A percentile compares a stretch with the other conserved stretches of the same genome.
Evolutionary conservation across 441 rosid species (phyloP).

Genomic region (Erodium moschatum): DNA sequence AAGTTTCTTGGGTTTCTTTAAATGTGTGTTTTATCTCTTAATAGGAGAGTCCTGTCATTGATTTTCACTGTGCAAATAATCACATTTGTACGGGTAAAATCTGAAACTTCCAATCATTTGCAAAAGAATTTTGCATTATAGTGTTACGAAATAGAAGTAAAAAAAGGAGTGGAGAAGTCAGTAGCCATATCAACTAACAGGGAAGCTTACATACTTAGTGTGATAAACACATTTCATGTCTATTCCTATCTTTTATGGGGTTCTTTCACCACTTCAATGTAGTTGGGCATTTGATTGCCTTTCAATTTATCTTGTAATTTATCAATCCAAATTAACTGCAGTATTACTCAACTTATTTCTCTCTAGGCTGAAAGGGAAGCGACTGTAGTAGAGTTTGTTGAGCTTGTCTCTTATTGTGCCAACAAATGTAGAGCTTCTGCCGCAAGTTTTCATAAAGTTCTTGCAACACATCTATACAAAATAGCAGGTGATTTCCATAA

Average conservation of each 20-base stretch:
- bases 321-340: slow-evolving; percentile 4
- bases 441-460: slow-evolving; percentile 28
- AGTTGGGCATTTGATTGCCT: not conserved
- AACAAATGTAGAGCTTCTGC: slow-evolving; percentile 44
- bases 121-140: not conserved
- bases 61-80: not conserved
- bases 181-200: not conserved
- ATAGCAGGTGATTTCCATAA: slow-evolving; percentile 36
- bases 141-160: not conserved
- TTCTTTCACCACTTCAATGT: not conserved
- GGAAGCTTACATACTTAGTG: not conserved
- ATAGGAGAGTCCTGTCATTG: not conserved
- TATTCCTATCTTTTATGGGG: not conserved
- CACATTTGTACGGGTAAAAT: not conserved
- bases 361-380: slow-evolving; percentile 45
- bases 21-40: not conserved
- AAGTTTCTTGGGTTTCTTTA: not conserved
- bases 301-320: not conserved
- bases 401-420: slow-evolving; percentile 65
- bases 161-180: not conserved
- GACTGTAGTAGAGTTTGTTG: slow-evolving; percentile 41
- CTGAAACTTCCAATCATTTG: not conserved
- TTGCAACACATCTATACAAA: slow-evolving; percentile 44
- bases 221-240: not conserved
- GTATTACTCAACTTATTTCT: slow-evolving; percentile 12